phyloP scores from a whole-genome alignment of 2,329 filamentous ascomycete species.

The Fusarium sp. region DNA sequence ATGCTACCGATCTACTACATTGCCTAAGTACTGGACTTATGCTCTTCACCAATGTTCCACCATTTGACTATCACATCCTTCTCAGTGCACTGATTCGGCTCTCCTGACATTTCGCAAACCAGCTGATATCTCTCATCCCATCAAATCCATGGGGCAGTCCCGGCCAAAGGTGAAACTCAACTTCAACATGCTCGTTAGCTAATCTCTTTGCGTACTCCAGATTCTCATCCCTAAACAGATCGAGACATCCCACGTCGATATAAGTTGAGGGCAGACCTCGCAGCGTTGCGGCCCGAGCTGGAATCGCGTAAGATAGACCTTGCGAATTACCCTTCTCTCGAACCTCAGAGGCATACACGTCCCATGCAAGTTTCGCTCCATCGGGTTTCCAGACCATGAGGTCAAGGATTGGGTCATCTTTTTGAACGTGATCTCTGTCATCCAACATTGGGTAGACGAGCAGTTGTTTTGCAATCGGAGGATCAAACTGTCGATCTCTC shows the following conservation, averaged over 20 bases:
- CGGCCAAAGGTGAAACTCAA: slow-evolving; percentile 53
- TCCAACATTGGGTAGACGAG: slow-evolving; percentile 29
- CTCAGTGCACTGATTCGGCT: slow-evolving; percentile 3
- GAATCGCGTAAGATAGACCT: slow-evolving; percentile 32
- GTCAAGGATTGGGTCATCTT: neutral
- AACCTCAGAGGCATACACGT: slow-evolving; percentile 11
- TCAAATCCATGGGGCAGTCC: slow-evolving; percentile 53
- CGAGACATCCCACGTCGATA: slow-evolving; percentile 51
- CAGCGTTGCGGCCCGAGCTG: slow-evolving; percentile 38
- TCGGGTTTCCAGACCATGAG: slow-evolving; percentile 30
- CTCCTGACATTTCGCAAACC: slow-evolving; percentile 4
- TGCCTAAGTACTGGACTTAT: no score
- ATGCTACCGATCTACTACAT: no score
- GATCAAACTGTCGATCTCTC: neutral
- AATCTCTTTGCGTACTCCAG: slow-evolving; percentile 5
- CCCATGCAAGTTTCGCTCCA: slow-evolving; percentile 39
- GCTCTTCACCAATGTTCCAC: no score
- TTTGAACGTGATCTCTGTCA: slow-evolving; percentile 3
- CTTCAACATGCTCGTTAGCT: slow-evolving; percentile 4
- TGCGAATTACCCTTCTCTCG: neutral
- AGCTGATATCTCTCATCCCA: slow-evolving; percentile 3
- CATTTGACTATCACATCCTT: neutral
- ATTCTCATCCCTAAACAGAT: slow-evolving; percentile 46
- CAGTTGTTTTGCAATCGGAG: slow-evolving; percentile 9
- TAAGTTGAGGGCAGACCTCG: slow-evolving; percentile 49